phyloP scores from a whole-genome alignment of 2,329 filamentous ascomycete species.

The Fusarium camptoceras region DNA sequence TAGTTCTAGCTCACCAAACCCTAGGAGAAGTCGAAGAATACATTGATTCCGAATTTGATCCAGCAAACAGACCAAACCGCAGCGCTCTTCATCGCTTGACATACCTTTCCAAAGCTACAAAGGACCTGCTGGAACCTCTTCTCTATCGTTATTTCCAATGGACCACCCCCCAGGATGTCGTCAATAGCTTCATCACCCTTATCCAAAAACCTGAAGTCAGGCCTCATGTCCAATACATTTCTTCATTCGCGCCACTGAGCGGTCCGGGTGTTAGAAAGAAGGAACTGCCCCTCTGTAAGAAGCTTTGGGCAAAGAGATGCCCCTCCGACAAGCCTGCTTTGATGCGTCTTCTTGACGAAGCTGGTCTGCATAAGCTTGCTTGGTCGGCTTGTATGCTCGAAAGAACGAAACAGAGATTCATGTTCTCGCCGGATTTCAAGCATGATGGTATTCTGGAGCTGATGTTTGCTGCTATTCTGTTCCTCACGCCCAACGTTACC shows the following conservation, averaged over 20 bases:
- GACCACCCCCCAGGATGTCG: conserved; percentile 8
- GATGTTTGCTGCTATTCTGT: conserved; percentile 25
- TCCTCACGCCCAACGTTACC: conserved; percentile 24
- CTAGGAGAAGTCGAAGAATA: background rate
- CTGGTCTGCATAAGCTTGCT: conserved; percentile 17
- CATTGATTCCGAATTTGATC: background rate
- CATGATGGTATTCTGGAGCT: conserved; percentile 33
- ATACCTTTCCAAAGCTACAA: conserved; percentile 28
- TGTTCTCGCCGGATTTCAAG: conserved; percentile 31
- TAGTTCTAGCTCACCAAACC: background rate
- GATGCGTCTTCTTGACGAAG: conserved; percentile 3
- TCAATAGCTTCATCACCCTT: conserved; percentile 27
- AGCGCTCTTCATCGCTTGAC: conserved; percentile 20
- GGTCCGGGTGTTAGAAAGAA: background rate
- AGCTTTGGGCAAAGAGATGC: conserved; percentile 13
- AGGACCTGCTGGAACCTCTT: conserved; percentile 27
- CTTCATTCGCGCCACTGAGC: background rate
- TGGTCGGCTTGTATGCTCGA: conserved; percentile 29
- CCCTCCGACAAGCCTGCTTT: conserved; percentile 18
- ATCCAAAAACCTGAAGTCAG: conserved; percentile 28
- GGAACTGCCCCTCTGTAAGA: conserved; percentile 4
- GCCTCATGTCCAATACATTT: conserved; percentile 18
- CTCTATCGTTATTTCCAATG: conserved; percentile 35
- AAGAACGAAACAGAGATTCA: conserved; percentile 15
- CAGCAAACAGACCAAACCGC: background rate